Evolutionary conservation across 331 rosid genomes (phyloP).

Genomic region (Saraca asoca): DNA sequence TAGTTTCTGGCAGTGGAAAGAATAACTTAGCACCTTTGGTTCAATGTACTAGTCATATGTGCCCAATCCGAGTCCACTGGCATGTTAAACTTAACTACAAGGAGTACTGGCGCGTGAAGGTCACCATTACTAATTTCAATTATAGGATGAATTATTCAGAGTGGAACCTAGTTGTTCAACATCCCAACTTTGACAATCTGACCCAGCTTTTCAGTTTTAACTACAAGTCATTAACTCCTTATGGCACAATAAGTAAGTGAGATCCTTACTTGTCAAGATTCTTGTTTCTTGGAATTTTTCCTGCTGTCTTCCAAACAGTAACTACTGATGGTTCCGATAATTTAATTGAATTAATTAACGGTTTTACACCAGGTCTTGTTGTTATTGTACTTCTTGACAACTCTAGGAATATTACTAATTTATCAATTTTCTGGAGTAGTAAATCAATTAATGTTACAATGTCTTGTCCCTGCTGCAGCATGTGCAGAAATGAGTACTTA

Average conservation of each 20-base stretch:
- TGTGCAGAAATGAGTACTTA: not conserved
- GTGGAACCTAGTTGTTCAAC: conserved; percentile 90
- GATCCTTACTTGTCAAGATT: not conserved
- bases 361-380: not conserved
- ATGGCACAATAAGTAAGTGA: conserved; percentile 68
- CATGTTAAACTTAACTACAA: conserved; percentile 77
- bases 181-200: conserved; percentile 82
- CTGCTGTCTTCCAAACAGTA: conserved; percentile 8
- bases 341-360: conserved; percentile 11
- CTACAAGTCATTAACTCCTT: conserved; percentile 68
- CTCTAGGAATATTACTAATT: not conserved
- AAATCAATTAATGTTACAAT: not conserved
- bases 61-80: conserved; percentile 94
- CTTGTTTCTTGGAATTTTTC: conserved; percentile 1
- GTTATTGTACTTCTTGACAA: not conserved
- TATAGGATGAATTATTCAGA: conserved; percentile 71
- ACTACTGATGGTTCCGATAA: not conserved
- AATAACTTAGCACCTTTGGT: conserved; percentile 54
- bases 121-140: conserved; percentile 82
- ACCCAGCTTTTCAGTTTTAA: conserved; percentile 86
- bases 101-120: conserved; percentile 88
- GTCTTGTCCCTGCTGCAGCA: conserved; percentile 21
- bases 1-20: conserved; percentile 46
- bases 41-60: conserved; percentile 82
- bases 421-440: conserved; percentile 19